Percentiles rank a stretch among this genome's conserved stretches.
Evolutionary conservation across 1,139 yeast species (phyloP).

Genomic region (Candida pseudoviswanathii): DNA sequence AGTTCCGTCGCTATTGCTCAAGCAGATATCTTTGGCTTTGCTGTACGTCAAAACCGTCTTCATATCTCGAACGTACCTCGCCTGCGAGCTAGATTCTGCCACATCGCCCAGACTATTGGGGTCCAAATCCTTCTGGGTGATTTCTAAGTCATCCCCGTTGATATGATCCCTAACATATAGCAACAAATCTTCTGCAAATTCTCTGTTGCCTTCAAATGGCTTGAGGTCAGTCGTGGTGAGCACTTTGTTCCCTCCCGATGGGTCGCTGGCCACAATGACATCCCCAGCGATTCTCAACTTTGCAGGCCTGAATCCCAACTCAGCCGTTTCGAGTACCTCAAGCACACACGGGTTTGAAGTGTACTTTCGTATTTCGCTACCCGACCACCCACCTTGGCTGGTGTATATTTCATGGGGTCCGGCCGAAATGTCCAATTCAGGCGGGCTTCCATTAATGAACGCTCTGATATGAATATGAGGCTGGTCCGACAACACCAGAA

Average conservation of each 20-base stretch:
- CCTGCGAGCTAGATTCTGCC: neutral
- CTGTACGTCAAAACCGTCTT: neutral
- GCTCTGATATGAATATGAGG: constrained; percentile 24
- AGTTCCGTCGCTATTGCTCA: neutral
- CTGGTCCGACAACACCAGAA: constrained; percentile 26
- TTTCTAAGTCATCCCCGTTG: neutral
- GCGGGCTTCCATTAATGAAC: constrained; percentile 33
- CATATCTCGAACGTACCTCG: neutral
- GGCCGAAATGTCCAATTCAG: constrained; percentile 32
- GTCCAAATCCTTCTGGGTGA: neutral
- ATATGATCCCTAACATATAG: neutral
- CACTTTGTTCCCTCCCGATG: neutral
- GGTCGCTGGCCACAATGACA: neutral
- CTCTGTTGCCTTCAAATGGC: neutral
- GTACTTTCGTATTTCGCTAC: constrained; percentile 34
- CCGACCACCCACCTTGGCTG: constrained; percentile 43
- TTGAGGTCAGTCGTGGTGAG: neutral
- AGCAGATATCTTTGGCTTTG: neutral
- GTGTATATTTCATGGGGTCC: constrained; percentile 21
- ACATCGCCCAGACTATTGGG: neutral
- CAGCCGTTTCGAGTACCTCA: neutral
- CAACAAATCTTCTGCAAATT: neutral
- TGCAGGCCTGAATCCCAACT: neutral
- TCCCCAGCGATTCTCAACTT: neutral
- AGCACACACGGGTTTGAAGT: neutral